A percentile compares a stretch with the other conserved stretches of the same genome.
Conservation (phyloP, 495 filamentous ascomycete species). For the Aspergillus incahuasiensis region DNA sequence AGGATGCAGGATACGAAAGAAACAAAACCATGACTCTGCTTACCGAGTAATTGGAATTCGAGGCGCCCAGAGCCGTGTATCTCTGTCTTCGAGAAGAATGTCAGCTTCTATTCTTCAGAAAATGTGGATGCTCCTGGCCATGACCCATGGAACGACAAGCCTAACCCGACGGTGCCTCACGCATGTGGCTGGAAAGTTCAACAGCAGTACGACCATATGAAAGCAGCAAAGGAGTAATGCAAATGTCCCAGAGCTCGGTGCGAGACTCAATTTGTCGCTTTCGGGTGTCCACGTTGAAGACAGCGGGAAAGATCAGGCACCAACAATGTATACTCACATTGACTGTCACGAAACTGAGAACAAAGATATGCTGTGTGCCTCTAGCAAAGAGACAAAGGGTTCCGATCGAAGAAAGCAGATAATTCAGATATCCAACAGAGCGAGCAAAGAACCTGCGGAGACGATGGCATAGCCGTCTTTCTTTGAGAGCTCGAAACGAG, state of each 20-base stretch:
- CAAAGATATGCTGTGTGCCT: neutral
- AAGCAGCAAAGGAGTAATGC: neutral
- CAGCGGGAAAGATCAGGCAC: neutral
- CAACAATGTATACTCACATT: conserved; percentile 1
- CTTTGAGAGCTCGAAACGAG: neutral
- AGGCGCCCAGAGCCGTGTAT: neutral
- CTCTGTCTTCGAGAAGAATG: neutral
- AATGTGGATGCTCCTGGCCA: neutral
- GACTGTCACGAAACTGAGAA: neutral
- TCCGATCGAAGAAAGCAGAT: neutral
- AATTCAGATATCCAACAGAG: neutral
- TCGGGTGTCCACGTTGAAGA: no score
- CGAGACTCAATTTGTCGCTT: neutral
- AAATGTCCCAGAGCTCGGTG: neutral
- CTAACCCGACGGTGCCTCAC: neutral
- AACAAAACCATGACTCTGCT: neutral
- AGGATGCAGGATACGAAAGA: neutral
- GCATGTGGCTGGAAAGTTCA: neutral
- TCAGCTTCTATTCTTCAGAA: neutral
- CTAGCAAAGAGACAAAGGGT: neutral
- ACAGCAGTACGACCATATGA: neutral
- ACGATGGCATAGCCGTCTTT: conserved; percentile 1
- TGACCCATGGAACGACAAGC: neutral
- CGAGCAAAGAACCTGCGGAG: neutral
- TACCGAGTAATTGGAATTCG: neutral